Evolutionary conservation across 164 flowering plant species (phyloP), one percentile per base, ranked within the genome.

Genomic region (Liriodendron chinense): DNA sequence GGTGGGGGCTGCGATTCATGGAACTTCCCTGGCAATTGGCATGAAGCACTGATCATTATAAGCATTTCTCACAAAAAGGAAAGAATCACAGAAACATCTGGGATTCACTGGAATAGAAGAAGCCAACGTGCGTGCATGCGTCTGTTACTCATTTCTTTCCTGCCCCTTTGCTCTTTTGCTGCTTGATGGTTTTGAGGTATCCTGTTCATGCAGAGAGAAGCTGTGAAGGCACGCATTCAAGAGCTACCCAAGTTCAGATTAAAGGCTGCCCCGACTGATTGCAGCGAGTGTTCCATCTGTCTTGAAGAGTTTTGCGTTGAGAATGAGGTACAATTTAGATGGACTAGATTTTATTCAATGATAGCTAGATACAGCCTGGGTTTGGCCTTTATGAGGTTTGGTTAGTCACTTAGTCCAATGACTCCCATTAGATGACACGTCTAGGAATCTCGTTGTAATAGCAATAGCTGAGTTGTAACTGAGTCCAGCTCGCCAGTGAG

Each of bases 261-360:
- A 26, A 96, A 94, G 85, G 92, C 98, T 73, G 98, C 94, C 77
- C 99, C 98, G 50, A 89, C 94, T 74, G 99, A 93, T 85, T 96
- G 98, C 86, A 89, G 94, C 71, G 99, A 96, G 84, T 96, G 99
- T 61, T 98, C 97, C 5, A 94, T 96, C 79, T 96, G 99, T 83
- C 84, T 96, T 48, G 99, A 96, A 81, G 99, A 96, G 81, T 94
- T 96, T 69, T 89, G 81, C 78, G 92, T 84, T 12, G 98, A 97
- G 26, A 89, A 93, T 73, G 99, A 96, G 98, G 99, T 94, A 85
- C 73, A 10, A n/a, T 25, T 9, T 53, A 53, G 13, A 16, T 16
- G 59, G 59, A 12, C 59, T 53, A 53, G 59, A 53, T 16, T 53
- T 16, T 12, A 53, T 12, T 12, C 13, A 12, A 53, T 12, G 59